A percentile compares a stretch with the other conserved stretches of the same genome.
These are phyloP conservation scores for Clarireedia monteithiana DNA, from an alignment of 2,329 filamentous ascomycete genomes.

Conservation along the genomic window DNA sequence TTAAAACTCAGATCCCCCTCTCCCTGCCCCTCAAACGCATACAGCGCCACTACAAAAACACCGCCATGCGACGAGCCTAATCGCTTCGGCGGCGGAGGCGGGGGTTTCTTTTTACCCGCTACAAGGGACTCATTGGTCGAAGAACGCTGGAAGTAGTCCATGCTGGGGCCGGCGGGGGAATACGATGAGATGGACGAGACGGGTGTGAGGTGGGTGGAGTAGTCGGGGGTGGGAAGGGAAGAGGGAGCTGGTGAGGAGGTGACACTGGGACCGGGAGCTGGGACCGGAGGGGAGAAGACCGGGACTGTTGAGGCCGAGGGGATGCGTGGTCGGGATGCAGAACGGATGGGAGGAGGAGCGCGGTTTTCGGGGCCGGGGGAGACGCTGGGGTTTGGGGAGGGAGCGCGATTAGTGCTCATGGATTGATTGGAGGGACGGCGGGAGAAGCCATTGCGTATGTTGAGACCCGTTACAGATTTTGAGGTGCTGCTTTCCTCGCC, in stretches of 20 bases:
- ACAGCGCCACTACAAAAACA: constrained; percentile 55
- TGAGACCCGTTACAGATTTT: constrained; percentile 25
- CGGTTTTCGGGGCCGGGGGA: constrained; percentile 9
- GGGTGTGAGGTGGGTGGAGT: constrained; percentile 22
- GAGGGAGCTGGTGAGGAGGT: constrained; percentile 6
- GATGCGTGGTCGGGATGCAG: constrained; percentile 3
- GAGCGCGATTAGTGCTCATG: constrained; percentile 10
- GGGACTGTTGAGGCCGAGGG: constrained; percentile 27
- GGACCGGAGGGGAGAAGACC: constrained; percentile 31
- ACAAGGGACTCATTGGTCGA: constrained; percentile 15
- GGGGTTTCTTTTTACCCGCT: constrained; percentile 60
- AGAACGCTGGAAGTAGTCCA: constrained; percentile 29
- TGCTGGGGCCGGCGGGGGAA: constrained; percentile 22
- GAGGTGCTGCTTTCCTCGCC: constrained; percentile 26
- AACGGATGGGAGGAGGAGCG: neutral
- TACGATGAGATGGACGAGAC: constrained; percentile 22
- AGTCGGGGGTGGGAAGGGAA: constrained; percentile 17
- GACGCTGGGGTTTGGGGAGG: constrained; percentile 9
- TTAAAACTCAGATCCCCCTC: constrained; percentile 64
- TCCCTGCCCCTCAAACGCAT: constrained; percentile 64
- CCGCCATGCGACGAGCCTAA: constrained; percentile 38
- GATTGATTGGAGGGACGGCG: constrained; percentile 36
- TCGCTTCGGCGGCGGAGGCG: constrained; percentile 60
- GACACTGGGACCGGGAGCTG: constrained; percentile 12
- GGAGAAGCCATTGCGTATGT: constrained; percentile 32